Conservation (phyloP, 306 rosid species). For the Cucurbita moschata region DNA sequence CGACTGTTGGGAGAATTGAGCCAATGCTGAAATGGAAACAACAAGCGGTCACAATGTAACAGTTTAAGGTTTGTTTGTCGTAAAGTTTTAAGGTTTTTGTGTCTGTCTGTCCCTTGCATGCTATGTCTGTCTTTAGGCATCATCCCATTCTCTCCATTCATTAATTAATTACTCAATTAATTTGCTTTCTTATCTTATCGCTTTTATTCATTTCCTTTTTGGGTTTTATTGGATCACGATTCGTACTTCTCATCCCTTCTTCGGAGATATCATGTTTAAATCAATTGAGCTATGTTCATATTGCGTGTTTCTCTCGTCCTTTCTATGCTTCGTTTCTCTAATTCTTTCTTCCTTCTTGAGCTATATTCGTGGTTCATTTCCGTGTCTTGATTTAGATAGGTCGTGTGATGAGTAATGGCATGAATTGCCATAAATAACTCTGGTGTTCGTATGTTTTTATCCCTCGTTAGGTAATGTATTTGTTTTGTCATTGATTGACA, state of each 20-base stretch:
- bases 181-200: neutral
- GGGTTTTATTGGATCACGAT: neutral
- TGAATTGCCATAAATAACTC: neutral
- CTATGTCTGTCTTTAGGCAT: neutral
- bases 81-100: neutral
- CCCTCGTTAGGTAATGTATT: neutral
- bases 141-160: neutral
- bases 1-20: constrained; percentile 3
- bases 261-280: no score
- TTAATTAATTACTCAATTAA: neutral
- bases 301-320: no score
- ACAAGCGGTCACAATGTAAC: neutral
- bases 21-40: neutral
- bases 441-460: neutral
- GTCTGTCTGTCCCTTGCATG: neutral
- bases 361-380: no score
- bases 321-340: no score
- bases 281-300: no score
- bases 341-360: no score
- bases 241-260: no score
- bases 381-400: neutral
- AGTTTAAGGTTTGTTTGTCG: neutral
- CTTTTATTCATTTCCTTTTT: neutral
- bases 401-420: neutral
- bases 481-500: neutral